Evolutionary conservation across 495 filamentous ascomycete genomes (phyloP), one percentile per base, ranked within the genome.

Genomic region (Podospora pseudopauciseta): DNA sequence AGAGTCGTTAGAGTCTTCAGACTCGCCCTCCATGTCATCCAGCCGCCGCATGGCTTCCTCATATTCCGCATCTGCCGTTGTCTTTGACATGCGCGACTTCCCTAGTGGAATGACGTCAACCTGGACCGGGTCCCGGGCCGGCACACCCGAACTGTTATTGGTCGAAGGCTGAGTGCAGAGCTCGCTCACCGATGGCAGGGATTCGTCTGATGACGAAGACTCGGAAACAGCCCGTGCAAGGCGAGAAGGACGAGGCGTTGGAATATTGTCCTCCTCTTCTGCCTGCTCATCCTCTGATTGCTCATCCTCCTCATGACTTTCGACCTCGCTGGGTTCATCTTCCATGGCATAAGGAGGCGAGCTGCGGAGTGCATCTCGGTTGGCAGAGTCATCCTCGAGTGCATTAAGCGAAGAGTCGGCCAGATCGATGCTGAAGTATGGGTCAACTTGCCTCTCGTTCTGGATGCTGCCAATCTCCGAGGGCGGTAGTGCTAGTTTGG

Each of bases 401-500:
- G 34, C 58, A 6, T 64, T 65, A 11, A 75, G 68, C 0, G 72
- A 74, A 23, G 77, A 76, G 7, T 70, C 64, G 28, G 67, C 74
- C 20, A 71, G 56, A 28, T 77, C 75, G 16, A 73, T 68, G 64
- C 71, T 70, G 59, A 78, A 75, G 27, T 72, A 71, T 4, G 74
- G 75, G 49, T 80, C 78, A 1, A 75, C 74, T 61, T 83, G 81
- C 58, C 79, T 76, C 27, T 77, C 81, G 67, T 80, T 78, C 32
- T 60, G 72, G 28, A 75, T 60, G 65, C 81, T 82, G 55, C 72
- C 72, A 7, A 64, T 60, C 5, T 81, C 78, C 4, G 78, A 80
- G 13, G 68, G 66, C 1, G 65, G 68, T 0, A 75, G 55, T 5
- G 68, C 65, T 11, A 71, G 53, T 2, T 64, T 63, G 1, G 70